Evolutionary conservation across 768 basidiomycete genomes (phyloP).

Genomic region (Mycena haematopus): DNA sequence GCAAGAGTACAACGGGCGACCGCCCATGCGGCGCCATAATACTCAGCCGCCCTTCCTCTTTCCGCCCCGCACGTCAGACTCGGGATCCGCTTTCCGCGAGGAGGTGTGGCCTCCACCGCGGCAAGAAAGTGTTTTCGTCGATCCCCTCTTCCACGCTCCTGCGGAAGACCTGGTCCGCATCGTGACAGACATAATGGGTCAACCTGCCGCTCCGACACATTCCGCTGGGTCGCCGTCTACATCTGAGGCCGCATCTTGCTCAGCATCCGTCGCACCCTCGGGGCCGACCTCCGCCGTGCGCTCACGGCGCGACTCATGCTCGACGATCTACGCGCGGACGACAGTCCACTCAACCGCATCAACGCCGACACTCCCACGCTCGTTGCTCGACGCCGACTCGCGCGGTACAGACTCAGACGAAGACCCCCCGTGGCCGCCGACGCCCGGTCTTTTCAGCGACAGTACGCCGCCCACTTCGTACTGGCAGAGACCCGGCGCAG

Average conservation of each 20-base stretch:
- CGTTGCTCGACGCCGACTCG: neutral
- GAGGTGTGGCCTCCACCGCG: constrained; percentile 29
- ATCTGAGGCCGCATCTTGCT: neutral
- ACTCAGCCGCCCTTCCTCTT: constrained; percentile 22
- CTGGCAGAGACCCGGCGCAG: constrained; percentile 5
- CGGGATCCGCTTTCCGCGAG: constrained; percentile 27
- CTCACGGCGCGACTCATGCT: constrained; percentile 13
- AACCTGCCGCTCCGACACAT: neutral
- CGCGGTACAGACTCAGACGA: constrained; percentile 13
- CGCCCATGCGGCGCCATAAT: neutral
- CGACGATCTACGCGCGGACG: constrained; percentile 7
- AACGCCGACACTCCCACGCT: constrained; percentile 6
- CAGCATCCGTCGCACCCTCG: neutral
- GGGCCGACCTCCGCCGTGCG: neutral
- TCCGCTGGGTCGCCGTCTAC: neutral
- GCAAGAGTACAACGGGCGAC: neutral
- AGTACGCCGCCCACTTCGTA: constrained; percentile 4
- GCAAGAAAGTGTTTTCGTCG: constrained; percentile 27
- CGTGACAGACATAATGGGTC: constrained; percentile 25
- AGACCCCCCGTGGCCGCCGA: constrained; percentile 28
- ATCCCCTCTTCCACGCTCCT: constrained; percentile 17
- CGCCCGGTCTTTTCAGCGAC: neutral
- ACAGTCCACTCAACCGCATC: constrained; percentile 9
- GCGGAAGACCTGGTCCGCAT: constrained; percentile 21
- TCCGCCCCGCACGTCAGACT: constrained; percentile 20